These are phyloP conservation scores for Lactarius vividus DNA, from an alignment of 768 basidiomycete species.

Conservation along the genomic window DNA sequence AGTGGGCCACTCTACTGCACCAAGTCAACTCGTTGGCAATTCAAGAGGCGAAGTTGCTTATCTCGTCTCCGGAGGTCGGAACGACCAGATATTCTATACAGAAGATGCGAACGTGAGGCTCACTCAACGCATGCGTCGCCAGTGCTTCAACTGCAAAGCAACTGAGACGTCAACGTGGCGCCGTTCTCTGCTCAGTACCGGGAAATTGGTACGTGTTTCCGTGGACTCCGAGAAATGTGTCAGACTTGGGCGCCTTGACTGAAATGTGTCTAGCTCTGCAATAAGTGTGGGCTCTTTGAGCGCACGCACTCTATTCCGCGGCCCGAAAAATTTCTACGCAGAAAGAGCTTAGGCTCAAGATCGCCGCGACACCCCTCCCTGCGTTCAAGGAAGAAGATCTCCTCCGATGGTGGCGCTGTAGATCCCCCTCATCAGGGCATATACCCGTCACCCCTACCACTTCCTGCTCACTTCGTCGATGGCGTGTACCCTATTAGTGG, in stretches of 20 bases:
- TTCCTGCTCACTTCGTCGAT: conserved; percentile 3
- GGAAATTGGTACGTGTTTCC: conserved; percentile 55
- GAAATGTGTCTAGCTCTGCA: conserved; percentile 30
- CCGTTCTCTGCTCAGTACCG: conserved; percentile 68
- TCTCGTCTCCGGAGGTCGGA: neutral
- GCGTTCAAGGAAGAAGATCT: neutral
- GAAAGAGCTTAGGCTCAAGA: conserved; percentile 4
- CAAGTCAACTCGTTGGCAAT: neutral
- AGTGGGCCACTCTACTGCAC: neutral
- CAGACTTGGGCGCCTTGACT: neutral
- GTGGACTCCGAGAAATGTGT: neutral
- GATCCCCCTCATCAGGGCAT: conserved; percentile 5
- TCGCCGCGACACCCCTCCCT: neutral
- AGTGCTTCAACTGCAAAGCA: conserved; percentile 82
- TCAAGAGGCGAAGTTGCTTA: conserved; percentile 4
- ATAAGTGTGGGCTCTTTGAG: conserved; percentile 78
- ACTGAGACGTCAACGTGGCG: conserved; percentile 84
- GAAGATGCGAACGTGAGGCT: conserved; percentile 80
- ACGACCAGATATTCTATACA: conserved; percentile 40
- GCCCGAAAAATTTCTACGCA: conserved; percentile 36
- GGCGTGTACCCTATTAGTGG: conserved; percentile 12
- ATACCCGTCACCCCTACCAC: neutral
- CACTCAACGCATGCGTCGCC: conserved; percentile 66
- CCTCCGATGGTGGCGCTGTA: neutral
- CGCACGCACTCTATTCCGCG: conserved; percentile 74